A percentile compares a stretch with the other conserved stretches of the same genome.
These are phyloP conservation scores for Asterophora lycoperdoides DNA, from an alignment of 768 basidiomycete species.

Conservation along the genomic window DNA sequence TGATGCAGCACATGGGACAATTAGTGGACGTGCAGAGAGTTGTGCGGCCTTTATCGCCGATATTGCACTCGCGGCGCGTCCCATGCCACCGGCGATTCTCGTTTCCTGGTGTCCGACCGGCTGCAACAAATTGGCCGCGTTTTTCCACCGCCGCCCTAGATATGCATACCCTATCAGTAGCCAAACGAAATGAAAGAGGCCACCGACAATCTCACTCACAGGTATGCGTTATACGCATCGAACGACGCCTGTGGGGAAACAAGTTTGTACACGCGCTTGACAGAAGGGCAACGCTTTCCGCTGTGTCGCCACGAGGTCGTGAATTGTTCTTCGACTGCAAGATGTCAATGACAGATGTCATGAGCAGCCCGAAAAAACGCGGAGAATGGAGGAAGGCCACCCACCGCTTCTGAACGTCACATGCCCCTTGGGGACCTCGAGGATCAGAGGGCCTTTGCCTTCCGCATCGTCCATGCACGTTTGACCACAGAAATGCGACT, in stretches of 20 bases:
- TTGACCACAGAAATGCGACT: conserved; percentile 61
- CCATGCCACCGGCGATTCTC: conserved; percentile 78
- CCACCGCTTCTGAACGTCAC: conserved; percentile 63
- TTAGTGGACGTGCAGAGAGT: conserved; percentile 50
- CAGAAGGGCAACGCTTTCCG: conserved; percentile 50
- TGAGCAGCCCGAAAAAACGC: not conserved
- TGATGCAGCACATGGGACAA: conserved; percentile 62
- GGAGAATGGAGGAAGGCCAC: no score
- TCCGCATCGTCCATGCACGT: conserved; percentile 52
- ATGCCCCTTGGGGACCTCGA: conserved; percentile 58
- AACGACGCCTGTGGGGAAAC: conserved; percentile 44
- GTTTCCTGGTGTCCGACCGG: conserved; percentile 59
- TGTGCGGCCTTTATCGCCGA: conserved; percentile 59
- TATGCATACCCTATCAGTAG: not conserved
- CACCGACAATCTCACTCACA: conserved; percentile 30
- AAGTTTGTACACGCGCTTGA: conserved; percentile 63
- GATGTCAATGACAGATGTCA: not conserved
- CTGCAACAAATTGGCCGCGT: conserved; percentile 51
- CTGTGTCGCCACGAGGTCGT: conserved; percentile 64
- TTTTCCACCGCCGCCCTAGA: conserved; percentile 51
- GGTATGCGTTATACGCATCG: conserved; percentile 57
- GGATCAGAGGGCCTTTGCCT: conserved; percentile 48
- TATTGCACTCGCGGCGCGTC: conserved; percentile 57
- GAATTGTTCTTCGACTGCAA: conserved; percentile 60
- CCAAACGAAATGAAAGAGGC: not conserved